Base-by-base conservation (phyloP, 257 asterid species). In the Cruciata laevipes region DNA sequence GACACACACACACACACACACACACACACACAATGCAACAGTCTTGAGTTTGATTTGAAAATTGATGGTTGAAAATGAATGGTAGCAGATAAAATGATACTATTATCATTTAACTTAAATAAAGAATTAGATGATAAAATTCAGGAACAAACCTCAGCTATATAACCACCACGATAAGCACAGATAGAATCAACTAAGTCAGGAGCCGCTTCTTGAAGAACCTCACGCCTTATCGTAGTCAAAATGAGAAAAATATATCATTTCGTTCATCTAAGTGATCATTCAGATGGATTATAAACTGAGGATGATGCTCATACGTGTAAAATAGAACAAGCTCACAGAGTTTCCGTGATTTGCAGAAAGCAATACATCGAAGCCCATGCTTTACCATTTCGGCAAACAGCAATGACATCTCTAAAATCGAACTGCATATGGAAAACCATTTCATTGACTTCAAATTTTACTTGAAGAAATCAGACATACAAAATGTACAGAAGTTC, bases 371-470 rank as follows among this genome's bases (percentile, higher is more conserved):
- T 51, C 99, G 96, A 75, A 88, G 83, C 56, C 99, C 95, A 72
- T 93, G 99, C 90, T 90, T 96, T 73, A 93, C 89, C 87, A 88
- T 86, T 85, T 93, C 99, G 24, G 92, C 97, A 67, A 93, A 86
- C 76, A 90, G 84, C 80, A 78, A 72, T 17, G 99, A 87, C 61
- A 83, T 87, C 86, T 93, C 99, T 77, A 93, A 27, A 69, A 90
- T 88, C 33, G 99, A 94, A 81, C 99, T 93, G 95, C 95, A 84
- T 74, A 61, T 70, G 32, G 64, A 60, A 70, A 32, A 62, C 47
- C 59, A 44, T 65, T 67, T 68, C 49, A 69, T 42, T 6, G 35
- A 40, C 44, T 24, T 51, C 4, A 27, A 25, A 72, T 3, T 8
- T 17, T 51, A 66, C 69, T 25, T 17, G 23, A 6, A 49, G 49